These are phyloP conservation scores for Pleurotus citrinopileatus DNA, from an alignment of 768 basidiomycete species.

Conservation along the genomic window DNA sequence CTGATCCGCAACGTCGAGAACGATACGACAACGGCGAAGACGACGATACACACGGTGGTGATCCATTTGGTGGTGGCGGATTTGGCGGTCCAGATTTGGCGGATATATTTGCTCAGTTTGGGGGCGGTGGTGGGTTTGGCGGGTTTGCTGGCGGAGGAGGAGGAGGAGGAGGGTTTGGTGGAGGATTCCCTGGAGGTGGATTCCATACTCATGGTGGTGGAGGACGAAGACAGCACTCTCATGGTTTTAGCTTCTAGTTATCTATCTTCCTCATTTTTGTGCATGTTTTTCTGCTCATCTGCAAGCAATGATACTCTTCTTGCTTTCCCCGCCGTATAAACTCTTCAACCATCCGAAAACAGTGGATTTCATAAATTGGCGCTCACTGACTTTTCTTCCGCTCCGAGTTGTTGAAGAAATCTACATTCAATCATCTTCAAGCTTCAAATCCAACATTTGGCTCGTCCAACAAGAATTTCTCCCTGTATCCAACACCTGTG, in stretches of 20 bases:
- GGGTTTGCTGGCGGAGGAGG: conserved; percentile 29
- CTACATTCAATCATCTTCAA: no score
- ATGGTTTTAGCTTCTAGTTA: conserved; percentile 29
- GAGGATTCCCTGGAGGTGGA: conserved; percentile 24
- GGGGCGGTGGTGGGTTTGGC: conserved; percentile 36
- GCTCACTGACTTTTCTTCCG: no score
- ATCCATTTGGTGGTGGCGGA: conserved; percentile 37
- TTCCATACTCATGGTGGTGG: conserved; percentile 17
- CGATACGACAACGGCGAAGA: conserved; percentile 84
- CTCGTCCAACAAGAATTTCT: no score
- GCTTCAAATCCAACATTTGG: no score
- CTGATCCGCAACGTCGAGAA: conserved; percentile 67
- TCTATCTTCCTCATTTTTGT: neutral
- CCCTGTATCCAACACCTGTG: no score
- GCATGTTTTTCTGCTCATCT: neutral
- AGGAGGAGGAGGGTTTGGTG: no score
- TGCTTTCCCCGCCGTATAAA: neutral
- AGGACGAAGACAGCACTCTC: conserved; percentile 23
- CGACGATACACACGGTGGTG: conserved; percentile 59
- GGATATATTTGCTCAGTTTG: conserved; percentile 64
- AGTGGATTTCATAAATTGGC: no score
- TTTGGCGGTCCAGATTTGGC: conserved; percentile 54
- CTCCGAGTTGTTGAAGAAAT: no score
- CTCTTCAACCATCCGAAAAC: no score
- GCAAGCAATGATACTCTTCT: neutral